Conservation (phyloP, 176 grass and related monocot species). For the Aechmea fasciata region DNA sequence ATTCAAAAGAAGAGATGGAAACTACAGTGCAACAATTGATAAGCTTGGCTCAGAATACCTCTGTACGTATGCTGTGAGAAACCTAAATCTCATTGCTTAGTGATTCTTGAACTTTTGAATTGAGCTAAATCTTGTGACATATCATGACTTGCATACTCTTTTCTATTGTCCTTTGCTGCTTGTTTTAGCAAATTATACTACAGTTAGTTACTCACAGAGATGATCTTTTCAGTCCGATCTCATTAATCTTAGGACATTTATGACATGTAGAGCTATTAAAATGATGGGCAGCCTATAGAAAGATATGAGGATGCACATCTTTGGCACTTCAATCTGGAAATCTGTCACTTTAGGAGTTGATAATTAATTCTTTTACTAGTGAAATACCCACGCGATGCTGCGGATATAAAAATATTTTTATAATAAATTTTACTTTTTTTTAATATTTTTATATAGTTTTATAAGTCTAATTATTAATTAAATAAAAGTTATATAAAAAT, state of each 20-base stretch:
- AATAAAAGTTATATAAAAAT: no score
- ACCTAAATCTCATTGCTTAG: not conserved
- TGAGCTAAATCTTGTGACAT: not conserved
- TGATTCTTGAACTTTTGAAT: not conserved
- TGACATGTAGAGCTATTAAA: no score
- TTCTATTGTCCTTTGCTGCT: not conserved
- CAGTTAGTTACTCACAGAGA: no score
- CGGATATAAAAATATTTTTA: no score
- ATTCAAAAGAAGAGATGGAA: slow-evolving; percentile 64
- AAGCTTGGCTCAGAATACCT: slow-evolving; percentile 79
- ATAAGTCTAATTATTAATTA: no score
- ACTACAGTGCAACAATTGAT: slow-evolving; percentile 54
- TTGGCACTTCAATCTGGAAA: not conserved
- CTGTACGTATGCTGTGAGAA: slow-evolving; percentile 40
- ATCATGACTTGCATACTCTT: not conserved
- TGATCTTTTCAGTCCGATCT: no score
- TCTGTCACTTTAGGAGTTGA: not conserved
- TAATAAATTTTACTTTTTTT: no score
- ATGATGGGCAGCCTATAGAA: no score
- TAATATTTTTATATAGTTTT: no score
- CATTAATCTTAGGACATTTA: no score
- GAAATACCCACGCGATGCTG: no score
- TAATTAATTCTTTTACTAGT: not conserved
- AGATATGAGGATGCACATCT: no score
- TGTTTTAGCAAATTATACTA: not conserved